These are phyloP conservation scores for Fusarium sp. DNA, from an alignment of 2,329 filamentous ascomycete genomes.

Conservation along the genomic window DNA sequence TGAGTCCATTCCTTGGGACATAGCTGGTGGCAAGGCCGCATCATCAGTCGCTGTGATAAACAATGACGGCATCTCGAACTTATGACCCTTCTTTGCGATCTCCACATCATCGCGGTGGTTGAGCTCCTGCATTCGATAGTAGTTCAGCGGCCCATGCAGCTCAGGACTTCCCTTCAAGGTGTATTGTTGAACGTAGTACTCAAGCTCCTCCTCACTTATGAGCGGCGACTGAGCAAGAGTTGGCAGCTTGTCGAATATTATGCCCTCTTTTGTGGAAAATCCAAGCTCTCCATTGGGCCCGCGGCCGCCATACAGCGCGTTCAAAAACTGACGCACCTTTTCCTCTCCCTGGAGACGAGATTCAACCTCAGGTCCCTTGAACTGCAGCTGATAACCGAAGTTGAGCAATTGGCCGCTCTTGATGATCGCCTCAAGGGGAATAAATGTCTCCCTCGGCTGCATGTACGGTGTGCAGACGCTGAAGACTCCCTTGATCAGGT, in stretches of 20 bases:
- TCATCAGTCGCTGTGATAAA: slow-evolving; percentile 83
- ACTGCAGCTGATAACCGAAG: slow-evolving; percentile 88
- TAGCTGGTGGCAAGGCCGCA: slow-evolving; percentile 76
- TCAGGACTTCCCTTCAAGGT: slow-evolving; percentile 69
- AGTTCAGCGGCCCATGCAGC: slow-evolving; percentile 85
- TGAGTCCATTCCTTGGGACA: slow-evolving; percentile 80
- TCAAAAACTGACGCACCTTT: slow-evolving; percentile 79
- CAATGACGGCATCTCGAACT: slow-evolving; percentile 76
- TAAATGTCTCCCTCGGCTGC: slow-evolving; percentile 66
- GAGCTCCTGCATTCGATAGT: slow-evolving; percentile 82
- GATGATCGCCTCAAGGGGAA: slow-evolving; percentile 73
- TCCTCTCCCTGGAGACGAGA: slow-evolving; percentile 68
- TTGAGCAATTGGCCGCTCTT: slow-evolving; percentile 70
- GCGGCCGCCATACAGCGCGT: slow-evolving; percentile 77
- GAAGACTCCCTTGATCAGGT: slow-evolving; percentile 82
- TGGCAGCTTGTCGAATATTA: slow-evolving; percentile 75
- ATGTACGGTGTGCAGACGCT: slow-evolving; percentile 84
- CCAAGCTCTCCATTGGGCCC: slow-evolving; percentile 68
- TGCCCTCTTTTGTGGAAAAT: slow-evolving; percentile 73
- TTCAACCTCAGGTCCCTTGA: slow-evolving; percentile 78
- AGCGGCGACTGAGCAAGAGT: slow-evolving; percentile 70
- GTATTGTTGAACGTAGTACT: slow-evolving; percentile 83
- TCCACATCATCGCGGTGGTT: slow-evolving; percentile 83
- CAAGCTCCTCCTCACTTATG: slow-evolving; percentile 77
- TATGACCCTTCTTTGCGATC: slow-evolving; percentile 68